These are phyloP conservation scores for Colletotrichum horii DNA, from an alignment of 2,329 filamentous ascomycete species.

Conservation along the genomic window DNA sequence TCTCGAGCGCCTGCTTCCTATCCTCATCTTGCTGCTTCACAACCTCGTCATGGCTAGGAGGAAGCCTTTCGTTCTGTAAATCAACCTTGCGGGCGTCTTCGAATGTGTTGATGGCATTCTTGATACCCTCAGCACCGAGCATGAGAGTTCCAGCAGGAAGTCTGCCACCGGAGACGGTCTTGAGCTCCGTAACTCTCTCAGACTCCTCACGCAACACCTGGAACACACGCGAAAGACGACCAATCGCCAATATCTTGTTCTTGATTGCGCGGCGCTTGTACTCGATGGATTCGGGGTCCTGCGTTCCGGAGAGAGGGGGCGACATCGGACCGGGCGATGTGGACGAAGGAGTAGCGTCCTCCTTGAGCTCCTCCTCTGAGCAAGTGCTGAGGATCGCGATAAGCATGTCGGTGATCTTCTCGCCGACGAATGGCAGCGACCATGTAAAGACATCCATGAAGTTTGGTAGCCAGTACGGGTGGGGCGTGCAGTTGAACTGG, in stretches of 20 bases:
- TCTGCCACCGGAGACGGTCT: constrained; percentile 92
- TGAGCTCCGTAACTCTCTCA: constrained; percentile 94
- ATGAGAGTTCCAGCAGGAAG: constrained; percentile 95
- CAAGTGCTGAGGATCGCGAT: constrained; percentile 98
- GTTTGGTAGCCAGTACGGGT: constrained; percentile 99
- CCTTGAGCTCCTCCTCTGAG: constrained; percentile 97
- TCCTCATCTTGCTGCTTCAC: constrained; percentile 82
- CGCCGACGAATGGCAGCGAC: constrained; percentile 97
- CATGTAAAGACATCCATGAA: constrained; percentile 99
- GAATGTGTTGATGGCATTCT: constrained; percentile 95
- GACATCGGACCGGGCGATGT: constrained; percentile 74
- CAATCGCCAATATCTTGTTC: constrained; percentile 99
- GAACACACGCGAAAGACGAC: constrained; percentile 95
- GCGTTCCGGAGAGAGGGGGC: constrained; percentile 63
- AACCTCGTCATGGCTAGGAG: constrained; percentile 92
- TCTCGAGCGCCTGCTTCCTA: constrained; percentile 80
- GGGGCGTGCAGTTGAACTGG: constrained; percentile 99
- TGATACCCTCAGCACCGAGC: constrained; percentile 97
- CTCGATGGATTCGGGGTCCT: constrained; percentile 86
- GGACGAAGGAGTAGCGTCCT: constrained; percentile 79
- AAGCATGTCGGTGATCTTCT: constrained; percentile 99
- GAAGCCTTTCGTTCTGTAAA: constrained; percentile 92
- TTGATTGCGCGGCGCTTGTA: constrained; percentile 97
- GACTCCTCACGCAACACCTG: constrained; percentile 97
- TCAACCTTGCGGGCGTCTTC: constrained; percentile 98